Base-by-base conservation (phyloP, 495 filamentous ascomycete genomes). In the Neurospora sp. region DNA sequence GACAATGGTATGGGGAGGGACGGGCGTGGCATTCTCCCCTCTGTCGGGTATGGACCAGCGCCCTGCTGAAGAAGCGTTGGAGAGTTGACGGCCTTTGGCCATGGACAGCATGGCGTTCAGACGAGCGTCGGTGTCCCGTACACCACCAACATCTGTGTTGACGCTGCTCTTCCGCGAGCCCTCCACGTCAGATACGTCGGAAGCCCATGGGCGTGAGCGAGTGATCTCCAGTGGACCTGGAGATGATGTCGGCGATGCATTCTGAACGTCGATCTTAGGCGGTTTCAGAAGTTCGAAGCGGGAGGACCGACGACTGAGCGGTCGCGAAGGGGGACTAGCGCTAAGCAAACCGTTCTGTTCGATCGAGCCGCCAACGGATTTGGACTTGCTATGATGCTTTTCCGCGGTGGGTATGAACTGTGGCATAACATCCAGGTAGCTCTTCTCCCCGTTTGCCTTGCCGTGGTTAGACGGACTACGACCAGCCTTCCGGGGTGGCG, bases 11-110 rank as follows among this genome's bases (percentile, higher is more conserved):
- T 78, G 61, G 79, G 81, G 27, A 75, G 79, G 18, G 82, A 79
- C 10, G 27, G 53, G 53, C 27, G 53, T 65, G 3, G 14, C 27
- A 85, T 73, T 39, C 12, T 44, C 41, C 69, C 80, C 85, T 74
- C 85, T 86, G 76, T 91, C 88, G 45, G 91, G 88, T 74, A 95
- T 92, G 72, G 90, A 92, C 93, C 93, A 92, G 73, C 89, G 85
- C 1, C 83, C 87, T 40, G 75, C 75, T 14, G 80, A 75, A 40
- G 82, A 71, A 2, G 76, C 70, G 16, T 76, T 65, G 69, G 75
- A 76, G 76, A 78, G 75, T 70, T 72, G 77, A 72, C 78, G 69
- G 37, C 59, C 35, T 72, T 74, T 70, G 16, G 72, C 45, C 2
- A 76, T 73, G 9, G 75, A 72, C 3, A 80, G 72, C 20, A 77